Base-by-base conservation (phyloP, 441 rosid genomes). In the Isatis lusitanica region DNA sequence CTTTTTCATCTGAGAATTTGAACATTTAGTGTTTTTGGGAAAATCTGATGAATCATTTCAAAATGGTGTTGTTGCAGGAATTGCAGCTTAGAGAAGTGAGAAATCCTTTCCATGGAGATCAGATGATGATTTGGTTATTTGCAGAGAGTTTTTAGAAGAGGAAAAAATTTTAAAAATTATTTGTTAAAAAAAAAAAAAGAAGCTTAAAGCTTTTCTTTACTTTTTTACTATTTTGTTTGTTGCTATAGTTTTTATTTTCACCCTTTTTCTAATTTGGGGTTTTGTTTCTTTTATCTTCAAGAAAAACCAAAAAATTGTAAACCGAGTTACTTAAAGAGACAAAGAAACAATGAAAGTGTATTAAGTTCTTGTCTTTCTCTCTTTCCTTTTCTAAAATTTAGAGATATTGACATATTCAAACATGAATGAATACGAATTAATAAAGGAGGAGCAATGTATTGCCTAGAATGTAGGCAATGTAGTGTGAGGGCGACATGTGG, bases 41-140 rank as follows among this genome's bases (percentile, higher is more conserved):
- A 18, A 67, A 35, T 4, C 51, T 63, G 61, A 69, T 75, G 42
- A 31, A 47, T 3, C 38, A 15, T 21, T 43, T 66, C 53, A 47
- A 35, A 67, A 58, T 64, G 53, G 15, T 58, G 48, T 9, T 64
- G 52, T 31, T 70, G 67, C 63, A 76, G 80, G 80, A 47, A 76
- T 76, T 76, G 80, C 72, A 76, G 80, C 80, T 76, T 76, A 76
- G 80, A 65, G 61, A 76, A 64, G 9, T 76, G 79, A 38, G 55
- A 70, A 56, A 28, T 65, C 38, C 12, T 62, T 69, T 56, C 75
- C 61, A 56, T 63, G 79, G 65, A 63, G 66, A 75, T 55, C 79
- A 76, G 70, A 44, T 62, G 70, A 68, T 60, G 33, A 69, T 44
- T 59, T 61, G 74, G 57, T 61, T 70, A 70, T 48, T 40, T 69